Evolutionary conservation across 2,329 filamentous ascomycete genomes (phyloP).

Genomic region (Aspergillus sergii): DNA sequence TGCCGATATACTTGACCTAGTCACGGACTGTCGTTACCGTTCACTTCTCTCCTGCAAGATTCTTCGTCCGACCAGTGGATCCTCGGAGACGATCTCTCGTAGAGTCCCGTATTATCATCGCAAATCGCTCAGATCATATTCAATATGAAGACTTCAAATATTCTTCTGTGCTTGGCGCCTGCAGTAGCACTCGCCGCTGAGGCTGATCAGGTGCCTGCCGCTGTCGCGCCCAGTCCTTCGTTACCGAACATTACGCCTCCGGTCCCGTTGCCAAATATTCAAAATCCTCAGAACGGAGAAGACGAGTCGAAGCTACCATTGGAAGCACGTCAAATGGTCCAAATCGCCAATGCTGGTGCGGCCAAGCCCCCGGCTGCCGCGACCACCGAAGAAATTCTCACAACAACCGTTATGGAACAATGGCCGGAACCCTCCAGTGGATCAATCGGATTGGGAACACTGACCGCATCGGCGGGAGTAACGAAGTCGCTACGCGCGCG

Average conservation of each 20-base stretch:
- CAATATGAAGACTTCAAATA: constrained; percentile 22
- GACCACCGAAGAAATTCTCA: constrained; percentile 13
- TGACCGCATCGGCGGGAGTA: constrained; percentile 20
- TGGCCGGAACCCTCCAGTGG: constrained; percentile 31
- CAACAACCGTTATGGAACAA: constrained; percentile 30
- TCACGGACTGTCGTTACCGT: constrained; percentile 1
- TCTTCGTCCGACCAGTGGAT: background rate
- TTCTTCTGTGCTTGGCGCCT: constrained; percentile 23
- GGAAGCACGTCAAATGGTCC: constrained; percentile 15
- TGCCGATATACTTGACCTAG: background rate
- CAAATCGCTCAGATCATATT: background rate
- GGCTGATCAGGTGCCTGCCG: constrained; percentile 29
- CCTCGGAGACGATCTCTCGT: background rate
- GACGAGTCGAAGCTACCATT: constrained; percentile 3
- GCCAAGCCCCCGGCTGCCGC: constrained; percentile 4
- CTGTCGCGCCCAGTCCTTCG: constrained; percentile 26
- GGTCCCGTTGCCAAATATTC: constrained; percentile 16
- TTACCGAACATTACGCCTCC: constrained; percentile 21
- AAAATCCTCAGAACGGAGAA: constrained; percentile 10
- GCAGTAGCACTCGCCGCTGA: constrained; percentile 26
- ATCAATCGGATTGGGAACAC: constrained; percentile 35
- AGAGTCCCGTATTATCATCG: background rate
- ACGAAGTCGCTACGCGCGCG: constrained; percentile 34
- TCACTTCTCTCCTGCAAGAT: background rate
- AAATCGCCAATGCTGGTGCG: constrained; percentile 1